Evolutionary conservation across 192 early-diverging fungal genomes (phyloP), one percentile per base, ranked within the genome.

Genomic region (Podila verticillata): DNA sequence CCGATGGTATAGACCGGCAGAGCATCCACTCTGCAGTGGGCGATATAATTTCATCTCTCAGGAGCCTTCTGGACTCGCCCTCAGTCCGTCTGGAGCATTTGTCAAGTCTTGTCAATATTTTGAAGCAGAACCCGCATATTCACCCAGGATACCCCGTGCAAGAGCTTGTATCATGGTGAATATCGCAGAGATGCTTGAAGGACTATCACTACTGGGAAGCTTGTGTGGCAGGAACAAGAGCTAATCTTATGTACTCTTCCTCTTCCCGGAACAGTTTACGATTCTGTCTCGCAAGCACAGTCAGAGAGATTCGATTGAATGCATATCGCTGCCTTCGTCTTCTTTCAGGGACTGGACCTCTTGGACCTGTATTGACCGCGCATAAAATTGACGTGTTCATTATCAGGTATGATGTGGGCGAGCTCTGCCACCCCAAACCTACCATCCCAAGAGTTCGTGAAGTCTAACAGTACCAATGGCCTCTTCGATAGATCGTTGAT

Each of bases 321-420:
- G 88, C 84, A 0, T 92, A 89, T 65, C 83, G 92, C 47, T 87
- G 90, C 20, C 65, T 94, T 30, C 83, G 92, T 22, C 87, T 92
- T 31, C 73, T 92, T 7, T 84, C 90, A 32, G 82, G 64, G 24
- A 70, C 64, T 48, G 71, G 83, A 17, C 69, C 59, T 10, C 81
- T 89, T 34, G 77, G 85, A 29, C 78, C 78, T 12, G 54, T 81
- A 8, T 81, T 93, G 63, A 73, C 88, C 44, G 71, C 78, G 0
- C 66, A 80, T 61, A 87, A 91, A 36, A 68, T 94, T 13, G 94
- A 95, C 67, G 68, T 94, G 32, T 94, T 96, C 67, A 85, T 95
- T 63, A 81, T 93, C 62, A 86, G 91, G 93, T 93, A 83, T 61
- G 58, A 28, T 4, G 13, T 4, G 13, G 39, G 39, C 3, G 24